phyloP scores from a whole-genome alignment of 495 filamentous ascomycete genomes.

The Trichoderma parareesei region DNA sequence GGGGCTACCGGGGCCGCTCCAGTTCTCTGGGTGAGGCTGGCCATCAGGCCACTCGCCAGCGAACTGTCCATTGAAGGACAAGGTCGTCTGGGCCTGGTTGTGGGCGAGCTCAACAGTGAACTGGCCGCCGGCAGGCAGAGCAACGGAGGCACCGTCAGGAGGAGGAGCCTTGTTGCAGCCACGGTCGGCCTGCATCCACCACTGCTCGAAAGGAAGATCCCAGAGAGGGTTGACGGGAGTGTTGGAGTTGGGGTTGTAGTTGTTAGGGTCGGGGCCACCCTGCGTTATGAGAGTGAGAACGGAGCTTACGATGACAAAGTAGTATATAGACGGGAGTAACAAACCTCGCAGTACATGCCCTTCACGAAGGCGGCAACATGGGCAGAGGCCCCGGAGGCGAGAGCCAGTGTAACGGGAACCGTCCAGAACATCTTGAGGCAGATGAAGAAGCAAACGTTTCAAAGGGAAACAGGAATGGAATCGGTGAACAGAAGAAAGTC shows the following conservation, averaged over 20 bases:
- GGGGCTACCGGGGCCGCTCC: conserved; percentile 29
- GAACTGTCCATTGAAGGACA: conserved; percentile 38
- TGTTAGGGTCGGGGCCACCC: conserved; percentile 23
- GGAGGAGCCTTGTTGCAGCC: conserved; percentile 38
- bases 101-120: conserved; percentile 48
- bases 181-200: conserved; percentile 47
- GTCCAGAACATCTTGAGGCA: not conserved
- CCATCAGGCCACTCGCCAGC: conserved; percentile 41
- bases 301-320: not conserved
- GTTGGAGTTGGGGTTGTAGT: conserved; percentile 36
- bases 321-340: conserved; percentile 9
- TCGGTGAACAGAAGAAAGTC: not conserved
- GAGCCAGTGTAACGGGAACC: conserved; percentile 11
- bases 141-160: conserved; percentile 33
- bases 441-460: not conserved
- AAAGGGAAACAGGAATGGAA: not conserved
- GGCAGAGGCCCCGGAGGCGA: conserved; percentile 24
- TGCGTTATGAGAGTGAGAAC: not conserved
- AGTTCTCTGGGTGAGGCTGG: conserved; percentile 36
- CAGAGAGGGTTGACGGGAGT: conserved; percentile 36
- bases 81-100: conserved; percentile 41
- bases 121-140: conserved; percentile 43
- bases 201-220: conserved; percentile 32
- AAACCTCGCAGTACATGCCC: conserved; percentile 41
- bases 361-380: conserved; percentile 38